A percentile compares a stretch with the other conserved stretches of the same genome.
phyloP scores from a whole-genome alignment of 140 eudicot species.

The Erigeron philadelphicus region DNA sequence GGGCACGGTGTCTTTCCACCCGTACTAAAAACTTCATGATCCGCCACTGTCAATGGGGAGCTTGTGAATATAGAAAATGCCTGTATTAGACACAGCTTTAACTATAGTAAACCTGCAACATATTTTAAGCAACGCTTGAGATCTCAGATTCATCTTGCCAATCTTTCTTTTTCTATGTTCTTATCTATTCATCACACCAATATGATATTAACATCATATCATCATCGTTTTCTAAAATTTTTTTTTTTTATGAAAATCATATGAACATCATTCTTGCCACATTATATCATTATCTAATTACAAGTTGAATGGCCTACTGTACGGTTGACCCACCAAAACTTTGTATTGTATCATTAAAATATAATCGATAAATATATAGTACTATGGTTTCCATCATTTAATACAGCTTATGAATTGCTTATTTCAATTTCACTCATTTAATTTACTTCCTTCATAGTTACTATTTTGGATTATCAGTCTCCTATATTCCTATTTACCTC shows the following conservation, averaged over 20 bases:
- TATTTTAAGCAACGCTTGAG: constrained; percentile 12
- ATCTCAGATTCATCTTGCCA: constrained; percentile 16
- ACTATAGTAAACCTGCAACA: constrained; percentile 10
- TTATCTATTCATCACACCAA: no score
- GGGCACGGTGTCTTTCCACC: not conserved
- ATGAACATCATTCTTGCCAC: not conserved
- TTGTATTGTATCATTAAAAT: no score
- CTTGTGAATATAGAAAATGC: constrained; percentile 33
- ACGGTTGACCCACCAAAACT: no score
- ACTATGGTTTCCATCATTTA: no score
- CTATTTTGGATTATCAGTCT: no score
- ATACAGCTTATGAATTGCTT: no score
- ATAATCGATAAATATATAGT: no score
- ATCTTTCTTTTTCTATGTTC: not conserved
- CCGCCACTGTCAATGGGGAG: not conserved
- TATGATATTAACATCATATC: constrained; percentile 5
- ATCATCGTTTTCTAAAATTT: not conserved
- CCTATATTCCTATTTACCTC: no score
- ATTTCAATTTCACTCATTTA: no score
- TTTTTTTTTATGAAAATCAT: no score
- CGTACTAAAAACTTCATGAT: no score
- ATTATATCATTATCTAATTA: constrained; percentile 10
- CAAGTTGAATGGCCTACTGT: not conserved
- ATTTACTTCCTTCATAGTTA: no score
- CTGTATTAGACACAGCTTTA: constrained; percentile 19